Percentiles rank a stretch among this genome's conserved stretches.
phyloP scores from a whole-genome alignment of 495 filamentous ascomycete species.

The Paragyromitra xinjiangensis region DNA sequence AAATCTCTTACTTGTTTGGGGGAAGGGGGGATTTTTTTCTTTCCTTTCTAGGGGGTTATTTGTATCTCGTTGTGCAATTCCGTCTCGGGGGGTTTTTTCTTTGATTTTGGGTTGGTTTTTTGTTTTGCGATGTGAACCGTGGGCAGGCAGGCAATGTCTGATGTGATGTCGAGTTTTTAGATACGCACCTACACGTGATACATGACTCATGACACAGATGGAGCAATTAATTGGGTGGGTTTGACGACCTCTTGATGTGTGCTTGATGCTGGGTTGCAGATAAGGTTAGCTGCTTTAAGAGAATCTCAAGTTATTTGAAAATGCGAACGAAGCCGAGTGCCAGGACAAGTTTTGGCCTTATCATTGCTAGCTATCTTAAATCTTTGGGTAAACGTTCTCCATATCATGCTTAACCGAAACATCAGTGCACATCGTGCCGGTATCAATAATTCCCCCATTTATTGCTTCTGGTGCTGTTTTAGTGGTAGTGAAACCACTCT shows the following conservation, averaged over 20 bases:
- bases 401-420: too few species aligned
- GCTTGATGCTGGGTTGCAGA: neutral
- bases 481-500: too few species aligned
- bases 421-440: too few species aligned
- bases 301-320: too few species aligned
- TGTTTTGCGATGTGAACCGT: neutral
- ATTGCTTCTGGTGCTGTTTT: too few species aligned
- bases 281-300: neutral
- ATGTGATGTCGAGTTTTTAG: neutral
- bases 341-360: too few species aligned
- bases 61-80: slow-evolving; percentile 11
- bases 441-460: too few species aligned
- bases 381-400: too few species aligned
- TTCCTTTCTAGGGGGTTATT: neutral
- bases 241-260: neutral
- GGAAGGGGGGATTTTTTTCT: neutral
- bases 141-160: neutral
- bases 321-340: too few species aligned
- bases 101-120: slow-evolving; percentile 7
- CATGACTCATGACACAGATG: slow-evolving; percentile 4
- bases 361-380: too few species aligned
- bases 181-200: neutral
- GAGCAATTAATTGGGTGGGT: neutral
- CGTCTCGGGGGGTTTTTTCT: neutral
- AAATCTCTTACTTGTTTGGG: neutral